These are phyloP conservation scores for Claviceps purpurea DNA, from an alignment of 2,329 filamentous ascomycete species.

Conservation along the genomic window DNA sequence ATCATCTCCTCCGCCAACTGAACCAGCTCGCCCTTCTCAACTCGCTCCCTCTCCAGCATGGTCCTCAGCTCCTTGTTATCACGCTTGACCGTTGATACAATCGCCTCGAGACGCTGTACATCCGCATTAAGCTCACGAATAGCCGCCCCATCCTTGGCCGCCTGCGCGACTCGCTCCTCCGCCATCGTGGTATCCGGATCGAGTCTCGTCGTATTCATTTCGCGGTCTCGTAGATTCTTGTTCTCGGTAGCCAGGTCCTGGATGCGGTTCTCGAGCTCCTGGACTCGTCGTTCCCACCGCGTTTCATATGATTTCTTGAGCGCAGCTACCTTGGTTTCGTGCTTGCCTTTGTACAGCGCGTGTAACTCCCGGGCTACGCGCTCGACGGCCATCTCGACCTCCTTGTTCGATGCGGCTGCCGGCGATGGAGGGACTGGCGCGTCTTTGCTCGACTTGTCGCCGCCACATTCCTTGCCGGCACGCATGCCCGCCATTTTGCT, in stretches of 20 bases:
- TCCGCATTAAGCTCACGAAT: slow-evolving; percentile 60
- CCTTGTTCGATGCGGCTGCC: slow-evolving; percentile 30
- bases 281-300: slow-evolving; percentile 78
- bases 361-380: slow-evolving; percentile 92
- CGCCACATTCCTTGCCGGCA: slow-evolving; percentile 36
- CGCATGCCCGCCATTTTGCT: slow-evolving; percentile 63
- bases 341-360: slow-evolving; percentile 88
- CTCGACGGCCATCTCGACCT: slow-evolving; percentile 76
- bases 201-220: slow-evolving; percentile 50
- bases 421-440: slow-evolving; percentile 18
- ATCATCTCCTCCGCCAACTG: slow-evolving; percentile 76
- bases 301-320: slow-evolving; percentile 76
- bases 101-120: slow-evolving; percentile 60
- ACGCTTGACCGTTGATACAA: slow-evolving; percentile 53
- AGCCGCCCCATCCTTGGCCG: slow-evolving; percentile 52
- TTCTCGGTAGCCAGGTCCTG: slow-evolving; percentile 60
- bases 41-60: slow-evolving; percentile 59
- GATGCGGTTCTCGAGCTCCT: slow-evolving; percentile 61
- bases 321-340: slow-evolving; percentile 88
- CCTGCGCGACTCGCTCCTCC: slow-evolving; percentile 40
- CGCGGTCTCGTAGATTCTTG: slow-evolving; percentile 53
- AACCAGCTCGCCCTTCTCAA: slow-evolving; percentile 76
- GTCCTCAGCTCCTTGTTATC: slow-evolving; percentile 54
- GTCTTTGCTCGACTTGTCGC: slow-evolving; percentile 12
- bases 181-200: slow-evolving; percentile 31